Evolutionary conservation across 2,329 filamentous ascomycete genomes (phyloP).

Genomic region (Pseudogymnoascus sp.): DNA sequence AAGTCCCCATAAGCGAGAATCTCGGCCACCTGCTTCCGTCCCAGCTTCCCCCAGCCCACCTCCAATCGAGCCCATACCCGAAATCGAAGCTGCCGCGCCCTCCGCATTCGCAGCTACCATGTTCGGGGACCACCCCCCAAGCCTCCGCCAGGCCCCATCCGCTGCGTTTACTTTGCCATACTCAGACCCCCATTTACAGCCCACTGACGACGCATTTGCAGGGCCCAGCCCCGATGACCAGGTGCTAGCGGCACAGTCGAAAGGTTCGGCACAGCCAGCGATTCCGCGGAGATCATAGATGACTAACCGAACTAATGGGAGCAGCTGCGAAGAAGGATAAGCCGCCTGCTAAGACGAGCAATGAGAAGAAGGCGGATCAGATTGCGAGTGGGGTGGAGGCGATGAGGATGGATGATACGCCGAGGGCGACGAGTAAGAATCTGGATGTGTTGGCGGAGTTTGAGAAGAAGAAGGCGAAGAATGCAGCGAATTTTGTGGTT

Average conservation of each 20-base stretch:
- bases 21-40: conserved; percentile 13
- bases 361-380: conserved; percentile 34
- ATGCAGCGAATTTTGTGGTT: conserved; percentile 82
- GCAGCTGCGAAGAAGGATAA: conserved; percentile 34
- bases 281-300: conserved; percentile 23
- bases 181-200: conserved; percentile 31
- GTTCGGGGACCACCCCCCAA: conserved; percentile 30
- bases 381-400: conserved; percentile 40
- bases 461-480: conserved; percentile 66
- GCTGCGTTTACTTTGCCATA: conserved; percentile 35
- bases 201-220: conserved; percentile 56
- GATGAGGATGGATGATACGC: conserved; percentile 43
- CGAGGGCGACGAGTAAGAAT: conserved; percentile 63
- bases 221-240: conserved; percentile 87
- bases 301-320: conserved; percentile 17
- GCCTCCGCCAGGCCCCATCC: conserved; percentile 13
- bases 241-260: conserved; percentile 77
- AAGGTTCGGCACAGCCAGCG: conserved; percentile 56
- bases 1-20: conserved; percentile 25
- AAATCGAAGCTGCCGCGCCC: conserved; percentile 27
- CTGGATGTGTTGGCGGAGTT: conserved; percentile 78
- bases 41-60: conserved; percentile 9
- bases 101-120: conserved; percentile 36
- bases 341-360: conserved; percentile 31
- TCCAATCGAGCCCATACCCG: conserved; percentile 11